Evolutionary conservation across 1,139 yeast genomes (phyloP).

Genomic region (Taphrina confusa): DNA sequence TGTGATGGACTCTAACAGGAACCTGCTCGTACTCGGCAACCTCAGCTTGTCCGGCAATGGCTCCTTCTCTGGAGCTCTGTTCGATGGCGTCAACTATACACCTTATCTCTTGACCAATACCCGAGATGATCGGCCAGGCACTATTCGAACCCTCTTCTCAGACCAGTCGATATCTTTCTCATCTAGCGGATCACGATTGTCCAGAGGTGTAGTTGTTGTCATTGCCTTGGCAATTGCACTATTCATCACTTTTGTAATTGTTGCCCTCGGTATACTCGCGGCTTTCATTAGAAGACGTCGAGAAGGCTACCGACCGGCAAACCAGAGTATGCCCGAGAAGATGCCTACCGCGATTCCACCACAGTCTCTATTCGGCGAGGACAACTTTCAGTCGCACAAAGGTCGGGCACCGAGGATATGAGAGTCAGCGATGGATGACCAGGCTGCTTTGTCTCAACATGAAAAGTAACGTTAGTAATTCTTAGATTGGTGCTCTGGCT

Average conservation of each 20-base stretch:
- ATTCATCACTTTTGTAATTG: slow-evolving; percentile 71
- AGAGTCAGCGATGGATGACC: no score
- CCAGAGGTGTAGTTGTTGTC: slow-evolving; percentile 80
- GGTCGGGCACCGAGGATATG: slow-evolving; percentile 9
- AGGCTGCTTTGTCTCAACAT: no score
- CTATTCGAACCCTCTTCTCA: slow-evolving; percentile 42
- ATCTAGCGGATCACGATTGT: slow-evolving; percentile 43
- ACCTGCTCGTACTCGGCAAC: slow-evolving; percentile 65
- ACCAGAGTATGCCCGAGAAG: slow-evolving; percentile 19
- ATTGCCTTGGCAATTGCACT: slow-evolving; percentile 85
- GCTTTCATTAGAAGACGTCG: slow-evolving; percentile 54
- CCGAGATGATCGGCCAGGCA: slow-evolving; percentile 40
- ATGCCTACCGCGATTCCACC: slow-evolving; percentile 9
- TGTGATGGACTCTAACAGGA: slow-evolving; percentile 52
- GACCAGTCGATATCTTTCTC: slow-evolving; percentile 34
- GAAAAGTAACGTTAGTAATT: no score
- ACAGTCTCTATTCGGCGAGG: slow-evolving; percentile 20
- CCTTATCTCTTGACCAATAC: slow-evolving; percentile 59
- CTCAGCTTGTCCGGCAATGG: slow-evolving; percentile 60
- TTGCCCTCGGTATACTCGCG: slow-evolving; percentile 62
- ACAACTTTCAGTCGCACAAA: slow-evolving; percentile 18
- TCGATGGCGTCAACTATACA: slow-evolving; percentile 68
- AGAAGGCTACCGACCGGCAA: slow-evolving; percentile 46
- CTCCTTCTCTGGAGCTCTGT: slow-evolving; percentile 64
- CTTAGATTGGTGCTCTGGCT: no score